Conservation (phyloP, 495 filamentous ascomycete species). For the Penicillium ochrochloron region DNA sequence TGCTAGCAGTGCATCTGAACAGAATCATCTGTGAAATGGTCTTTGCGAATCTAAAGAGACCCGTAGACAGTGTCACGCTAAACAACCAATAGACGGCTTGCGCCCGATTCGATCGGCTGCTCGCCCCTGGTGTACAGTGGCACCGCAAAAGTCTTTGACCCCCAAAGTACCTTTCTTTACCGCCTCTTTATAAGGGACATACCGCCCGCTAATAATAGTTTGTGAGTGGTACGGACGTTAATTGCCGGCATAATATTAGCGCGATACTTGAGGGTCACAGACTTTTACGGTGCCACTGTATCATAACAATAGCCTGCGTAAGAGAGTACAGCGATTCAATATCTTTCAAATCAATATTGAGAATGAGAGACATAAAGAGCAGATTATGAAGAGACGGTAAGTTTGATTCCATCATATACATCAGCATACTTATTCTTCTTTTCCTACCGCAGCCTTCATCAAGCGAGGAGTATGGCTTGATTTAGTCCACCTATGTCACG, state of each 20-base stretch:
- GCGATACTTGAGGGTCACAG: too few relatives aligned
- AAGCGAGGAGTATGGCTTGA: slow-evolving; percentile 3
- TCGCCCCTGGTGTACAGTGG: slow-evolving; percentile 54
- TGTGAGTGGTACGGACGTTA: too few relatives aligned
- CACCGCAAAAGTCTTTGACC: too few relatives aligned
- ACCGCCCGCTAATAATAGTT: too few relatives aligned
- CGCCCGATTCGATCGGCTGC: slow-evolving; percentile 68
- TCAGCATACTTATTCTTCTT: not conserved
- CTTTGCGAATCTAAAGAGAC: slow-evolving; percentile 64
- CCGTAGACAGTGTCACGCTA: slow-evolving; percentile 60
- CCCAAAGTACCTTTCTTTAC: too few relatives aligned
- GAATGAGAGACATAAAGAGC: slow-evolving; percentile 3
- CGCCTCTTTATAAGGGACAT: too few relatives aligned
- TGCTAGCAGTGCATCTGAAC: slow-evolving; percentile 65
- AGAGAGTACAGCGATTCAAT: not conserved
- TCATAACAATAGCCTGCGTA: not conserved
- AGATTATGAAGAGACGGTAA: slow-evolving; percentile 4
- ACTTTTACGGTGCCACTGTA: not conserved
- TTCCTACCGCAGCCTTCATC: not conserved
- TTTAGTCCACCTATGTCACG: slow-evolving; percentile 1
- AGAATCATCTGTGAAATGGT: slow-evolving; percentile 69
- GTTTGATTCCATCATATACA: not conserved
- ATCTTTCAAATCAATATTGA: not conserved
- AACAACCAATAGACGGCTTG: slow-evolving; percentile 66
- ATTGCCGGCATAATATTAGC: too few relatives aligned